Evolutionary conservation across 768 basidiomycete genomes (phyloP).

Genomic region (Austroboletus festivus): DNA sequence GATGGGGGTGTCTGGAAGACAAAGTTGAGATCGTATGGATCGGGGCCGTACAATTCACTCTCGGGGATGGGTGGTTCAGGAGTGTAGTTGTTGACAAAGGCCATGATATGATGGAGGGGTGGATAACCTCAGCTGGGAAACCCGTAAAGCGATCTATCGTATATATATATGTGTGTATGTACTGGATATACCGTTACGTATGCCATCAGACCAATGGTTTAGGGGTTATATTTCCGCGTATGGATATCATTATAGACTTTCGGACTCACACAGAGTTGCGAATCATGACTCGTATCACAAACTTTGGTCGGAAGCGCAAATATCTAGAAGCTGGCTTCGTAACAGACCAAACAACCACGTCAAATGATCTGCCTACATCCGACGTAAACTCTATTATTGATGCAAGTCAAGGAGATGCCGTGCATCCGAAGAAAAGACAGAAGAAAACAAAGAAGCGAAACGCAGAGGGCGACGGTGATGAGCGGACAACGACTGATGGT

Average conservation of each 20-base stretch:
- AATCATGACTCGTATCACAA: conserved; percentile 71
- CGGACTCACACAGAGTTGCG: neutral
- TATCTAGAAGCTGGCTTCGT: conserved; percentile 63
- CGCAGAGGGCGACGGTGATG: conserved; percentile 2
- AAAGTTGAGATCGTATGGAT: conserved; percentile 29
- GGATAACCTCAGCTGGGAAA: too few species aligned
- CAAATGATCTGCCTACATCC: neutral
- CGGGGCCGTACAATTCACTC: conserved; percentile 19
- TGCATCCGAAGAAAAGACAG: conserved; percentile 54
- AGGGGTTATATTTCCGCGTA: conserved; percentile 5
- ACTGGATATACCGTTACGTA: too few species aligned
- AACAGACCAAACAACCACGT: conserved; percentile 5
- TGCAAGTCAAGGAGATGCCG: conserved; percentile 9
- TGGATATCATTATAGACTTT: too few species aligned
- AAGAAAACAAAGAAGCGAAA: conserved; percentile 51
- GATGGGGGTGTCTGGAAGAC: conserved; percentile 10
- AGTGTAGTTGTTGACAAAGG: conserved; percentile 19
- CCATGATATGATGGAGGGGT: conserved; percentile 12
- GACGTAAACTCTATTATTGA: neutral
- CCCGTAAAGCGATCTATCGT: too few species aligned
- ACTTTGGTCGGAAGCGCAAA: conserved; percentile 70
- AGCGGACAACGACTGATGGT: conserved; percentile 3
- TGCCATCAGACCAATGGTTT: too few species aligned
- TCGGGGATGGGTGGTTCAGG: conserved; percentile 11
- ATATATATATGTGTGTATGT: too few species aligned